Evolutionary conservation across 2,329 filamentous ascomycete species (phyloP).

Genomic region (Lasiodiplodia theobromae): DNA sequence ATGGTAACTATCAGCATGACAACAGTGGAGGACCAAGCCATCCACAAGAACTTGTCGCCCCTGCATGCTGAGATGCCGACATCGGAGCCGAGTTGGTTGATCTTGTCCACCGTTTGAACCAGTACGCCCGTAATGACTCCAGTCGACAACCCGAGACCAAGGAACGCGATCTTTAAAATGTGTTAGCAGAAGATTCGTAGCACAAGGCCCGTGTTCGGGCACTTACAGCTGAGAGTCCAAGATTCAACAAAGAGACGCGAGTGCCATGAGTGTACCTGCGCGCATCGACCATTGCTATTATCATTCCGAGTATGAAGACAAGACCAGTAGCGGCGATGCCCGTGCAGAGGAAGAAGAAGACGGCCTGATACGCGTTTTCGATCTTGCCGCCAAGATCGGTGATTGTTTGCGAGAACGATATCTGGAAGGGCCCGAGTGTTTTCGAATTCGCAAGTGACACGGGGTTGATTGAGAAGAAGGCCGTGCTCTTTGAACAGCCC

Average conservation of each 20-base stretch:
- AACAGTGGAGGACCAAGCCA: slow-evolving; percentile 62
- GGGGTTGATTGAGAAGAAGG: slow-evolving; percentile 62
- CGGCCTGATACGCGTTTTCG: slow-evolving; percentile 40
- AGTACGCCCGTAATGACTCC: slow-evolving; percentile 71
- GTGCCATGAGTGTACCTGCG: slow-evolving; percentile 50
- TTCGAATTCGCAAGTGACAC: slow-evolving; percentile 55
- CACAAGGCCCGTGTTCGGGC: background rate
- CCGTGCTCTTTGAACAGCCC: slow-evolving; percentile 57
- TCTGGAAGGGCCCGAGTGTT: slow-evolving; percentile 44
- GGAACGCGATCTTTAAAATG: slow-evolving; percentile 47
- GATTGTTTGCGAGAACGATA: slow-evolving; percentile 44
- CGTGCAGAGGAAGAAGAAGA: slow-evolving; percentile 63
- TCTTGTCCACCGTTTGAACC: slow-evolving; percentile 55
- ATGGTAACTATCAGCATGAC: slow-evolving; percentile 39
- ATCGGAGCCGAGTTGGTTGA: slow-evolving; percentile 57
- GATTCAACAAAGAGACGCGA: slow-evolving; percentile 53
- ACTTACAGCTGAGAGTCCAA: slow-evolving; percentile 43
- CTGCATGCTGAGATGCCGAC: slow-evolving; percentile 55
- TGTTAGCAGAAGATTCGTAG: background rate
- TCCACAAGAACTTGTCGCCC: slow-evolving; percentile 58
- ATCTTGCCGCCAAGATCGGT: slow-evolving; percentile 7
- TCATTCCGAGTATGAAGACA: slow-evolving; percentile 52
- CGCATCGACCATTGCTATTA: slow-evolving; percentile 52
- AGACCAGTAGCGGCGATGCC: slow-evolving; percentile 50
- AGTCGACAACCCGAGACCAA: slow-evolving; percentile 71